Conservation (phyloP, 2,329 filamentous ascomycete genomes). For the Cordyceps farinosa region DNA sequence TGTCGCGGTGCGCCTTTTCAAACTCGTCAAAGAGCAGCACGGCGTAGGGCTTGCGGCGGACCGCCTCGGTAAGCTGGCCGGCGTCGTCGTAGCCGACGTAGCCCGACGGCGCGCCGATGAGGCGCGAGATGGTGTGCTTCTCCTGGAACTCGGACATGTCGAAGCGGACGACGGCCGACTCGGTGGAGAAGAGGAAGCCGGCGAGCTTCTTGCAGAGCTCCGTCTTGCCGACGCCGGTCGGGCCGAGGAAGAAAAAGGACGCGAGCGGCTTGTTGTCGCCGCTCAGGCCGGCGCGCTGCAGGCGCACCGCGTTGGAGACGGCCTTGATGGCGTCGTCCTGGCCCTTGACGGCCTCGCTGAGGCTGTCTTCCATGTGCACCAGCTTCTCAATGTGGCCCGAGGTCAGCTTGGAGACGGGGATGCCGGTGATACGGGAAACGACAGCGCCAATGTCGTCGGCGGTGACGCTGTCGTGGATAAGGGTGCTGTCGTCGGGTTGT, state of each 20-base stretch:
- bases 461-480: slow-evolving; percentile 93
- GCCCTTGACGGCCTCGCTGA: slow-evolving; percentile 79
- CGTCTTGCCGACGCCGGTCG: slow-evolving; percentile 95
- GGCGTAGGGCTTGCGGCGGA: slow-evolving; percentile 90
- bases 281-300: slow-evolving; percentile 88
- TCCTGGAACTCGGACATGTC: slow-evolving; percentile 99
- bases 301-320: slow-evolving; percentile 86
- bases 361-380: slow-evolving; percentile 89
- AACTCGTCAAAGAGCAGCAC: slow-evolving; percentile 96
- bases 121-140: slow-evolving; percentile 88
- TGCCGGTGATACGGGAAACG: slow-evolving; percentile 86
- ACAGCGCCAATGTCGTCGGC: slow-evolving; percentile 91
- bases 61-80: slow-evolving; percentile 91
- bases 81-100: slow-evolving; percentile 97
- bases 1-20: slow-evolving; percentile 94
- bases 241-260: slow-evolving; percentile 96
- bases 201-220: slow-evolving; percentile 97
- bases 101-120: slow-evolving; percentile 89
- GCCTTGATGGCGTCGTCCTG: slow-evolving; percentile 92
- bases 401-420: slow-evolving; percentile 88
- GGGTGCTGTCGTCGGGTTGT: slow-evolving; percentile 43
- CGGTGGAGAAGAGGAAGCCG: slow-evolving; percentile 86
- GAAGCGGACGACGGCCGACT: slow-evolving; percentile 86
- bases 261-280: slow-evolving; percentile 89
- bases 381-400: slow-evolving; percentile 92